Base-by-base conservation (phyloP, 2,329 filamentous ascomycete genomes). In the Tolypocladium sp. region DNA sequence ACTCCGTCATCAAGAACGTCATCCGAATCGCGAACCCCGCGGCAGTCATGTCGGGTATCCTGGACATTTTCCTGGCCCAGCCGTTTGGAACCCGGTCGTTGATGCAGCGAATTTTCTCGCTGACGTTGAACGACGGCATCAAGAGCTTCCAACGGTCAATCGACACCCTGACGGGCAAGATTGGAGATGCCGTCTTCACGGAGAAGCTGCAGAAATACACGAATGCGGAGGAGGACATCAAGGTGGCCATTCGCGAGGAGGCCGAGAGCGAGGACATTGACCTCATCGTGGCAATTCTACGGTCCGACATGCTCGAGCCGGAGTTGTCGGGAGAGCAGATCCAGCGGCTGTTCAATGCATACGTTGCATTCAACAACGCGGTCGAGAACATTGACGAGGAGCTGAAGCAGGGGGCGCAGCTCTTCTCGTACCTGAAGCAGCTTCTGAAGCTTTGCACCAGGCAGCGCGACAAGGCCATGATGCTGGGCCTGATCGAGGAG, bases 11-110 rank as follows among this genome's bases (percentile, higher is more conserved):
- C 71, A 99, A 99, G 78, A 97, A 97, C 70, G 91, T 96, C 54
- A 97, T 99, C 68, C 87, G 93, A 59, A 91, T 97, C 65, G 92
- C 94, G 27, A 99, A 99, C 67, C 94, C 94, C 2, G 93, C 93
- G 1, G 91, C 92, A 7, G 94, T 99, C 64, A 97, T 99, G 93
- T 90, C 89, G n/a, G 89, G 89, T 25, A 87, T 97, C 52, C 81
- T 99, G 27, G 94, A 99, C 71, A 83, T 99, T 53, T 99, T 99
- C 78, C 82, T 97, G 60, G 93, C 94, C 9, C 94, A 97, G 67
- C 94, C 94, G 0, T 96, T 97, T 62, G 93, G 93, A 25, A 83
- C 92, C 1, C 85, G 92, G 57, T 97, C 92, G 13, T 78, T 99
- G 13, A 84, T 99, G 74, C 94, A 99, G 74, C 85, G 93, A 27